Conservation (phyloP, 345 rosid species). For the Eucalyptus sp. region DNA sequence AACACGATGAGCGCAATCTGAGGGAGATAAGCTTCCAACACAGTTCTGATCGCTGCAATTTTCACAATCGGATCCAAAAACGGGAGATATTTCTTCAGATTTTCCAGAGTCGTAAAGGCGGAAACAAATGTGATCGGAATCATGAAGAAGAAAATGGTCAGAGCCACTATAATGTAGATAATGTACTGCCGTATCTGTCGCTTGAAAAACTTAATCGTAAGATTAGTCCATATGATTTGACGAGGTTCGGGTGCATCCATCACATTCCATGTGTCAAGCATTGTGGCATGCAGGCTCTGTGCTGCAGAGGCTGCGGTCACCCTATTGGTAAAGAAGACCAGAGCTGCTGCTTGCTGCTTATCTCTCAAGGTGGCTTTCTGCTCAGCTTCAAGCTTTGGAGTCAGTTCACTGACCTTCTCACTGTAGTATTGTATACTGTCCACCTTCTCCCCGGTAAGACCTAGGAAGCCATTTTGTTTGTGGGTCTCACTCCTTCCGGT, state of each 20-base stretch:
- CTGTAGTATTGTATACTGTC: conserved; percentile 68
- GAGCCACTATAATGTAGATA: conserved; percentile 43
- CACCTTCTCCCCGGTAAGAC: conserved; percentile 54
- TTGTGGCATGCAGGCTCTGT: conserved; percentile 70
- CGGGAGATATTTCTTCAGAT: conserved; percentile 60
- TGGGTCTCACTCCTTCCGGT: conserved; percentile 45
- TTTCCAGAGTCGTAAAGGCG: conserved; percentile 65
- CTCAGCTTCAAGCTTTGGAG: conserved; percentile 55
- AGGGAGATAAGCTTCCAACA: conserved; percentile 82
- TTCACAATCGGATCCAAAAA: conserved; percentile 56
- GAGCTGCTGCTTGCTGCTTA: conserved; percentile 63
- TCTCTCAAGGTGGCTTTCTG: conserved; percentile 63
- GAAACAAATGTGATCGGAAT: conserved; percentile 64
- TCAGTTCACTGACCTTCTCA: conserved; percentile 41
- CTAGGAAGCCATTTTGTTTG: conserved; percentile 59
- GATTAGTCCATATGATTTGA: conserved; percentile 63
- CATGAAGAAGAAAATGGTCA: conserved; percentile 64
- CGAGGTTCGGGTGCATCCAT: conserved; percentile 67
- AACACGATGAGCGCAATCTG: conserved; percentile 82
- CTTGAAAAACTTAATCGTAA: conserved; percentile 36
- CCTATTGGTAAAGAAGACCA: conserved; percentile 64
- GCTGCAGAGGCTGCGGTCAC: conserved; percentile 64
- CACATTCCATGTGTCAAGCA: conserved; percentile 64
- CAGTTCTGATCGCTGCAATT: conserved; percentile 24
- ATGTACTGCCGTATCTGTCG: conserved; percentile 43